Percentiles rank a stretch among this genome's conserved stretches.
Conservation (phyloP, 208 protist genomes). For the Crithidia brevicula region DNA sequence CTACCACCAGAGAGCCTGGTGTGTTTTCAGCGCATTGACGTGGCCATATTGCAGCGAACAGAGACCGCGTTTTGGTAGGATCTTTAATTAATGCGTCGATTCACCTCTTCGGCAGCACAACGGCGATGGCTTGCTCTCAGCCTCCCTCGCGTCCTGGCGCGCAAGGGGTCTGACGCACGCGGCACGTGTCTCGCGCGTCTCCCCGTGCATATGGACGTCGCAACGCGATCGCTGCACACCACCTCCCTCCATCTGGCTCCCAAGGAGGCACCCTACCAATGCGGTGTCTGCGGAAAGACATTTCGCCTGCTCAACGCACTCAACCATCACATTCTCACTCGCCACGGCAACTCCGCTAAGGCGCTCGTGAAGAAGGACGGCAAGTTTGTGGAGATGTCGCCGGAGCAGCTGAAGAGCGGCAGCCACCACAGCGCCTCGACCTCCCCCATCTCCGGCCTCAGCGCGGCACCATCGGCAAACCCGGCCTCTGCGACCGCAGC, state of each 20-base stretch:
- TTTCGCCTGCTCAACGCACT: constrained; percentile 90
- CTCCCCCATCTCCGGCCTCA: not conserved
- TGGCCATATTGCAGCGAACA: too few relatives aligned
- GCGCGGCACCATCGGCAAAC: not conserved
- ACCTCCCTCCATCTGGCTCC: constrained; percentile 17
- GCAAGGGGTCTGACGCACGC: not conserved
- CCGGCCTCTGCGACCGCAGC: not conserved
- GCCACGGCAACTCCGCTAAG: constrained; percentile 76
- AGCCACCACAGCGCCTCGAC: constrained; percentile 5
- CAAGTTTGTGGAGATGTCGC: constrained; percentile 49
- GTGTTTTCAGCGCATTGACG: too few relatives aligned
- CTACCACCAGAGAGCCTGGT: too few relatives aligned
- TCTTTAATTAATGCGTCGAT: constrained; percentile 4
- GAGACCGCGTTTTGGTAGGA: too few relatives aligned
- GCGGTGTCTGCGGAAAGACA: constrained; percentile 78
- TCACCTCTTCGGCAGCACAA: not conserved
- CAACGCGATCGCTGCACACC: constrained; percentile 20
- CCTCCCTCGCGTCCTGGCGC: too few relatives aligned
- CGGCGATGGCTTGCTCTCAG: constrained; percentile 14
- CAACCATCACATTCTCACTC: constrained; percentile 90
- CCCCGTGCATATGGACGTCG: not conserved
- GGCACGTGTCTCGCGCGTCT: not conserved
- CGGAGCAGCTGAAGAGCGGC: constrained; percentile 24
- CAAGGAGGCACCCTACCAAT: constrained; percentile 61
- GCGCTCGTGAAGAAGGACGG: constrained; percentile 64